These are phyloP conservation scores for Gracilaria caudata DNA, from an alignment of 23 red algal species.

Conservation along the genomic window DNA sequence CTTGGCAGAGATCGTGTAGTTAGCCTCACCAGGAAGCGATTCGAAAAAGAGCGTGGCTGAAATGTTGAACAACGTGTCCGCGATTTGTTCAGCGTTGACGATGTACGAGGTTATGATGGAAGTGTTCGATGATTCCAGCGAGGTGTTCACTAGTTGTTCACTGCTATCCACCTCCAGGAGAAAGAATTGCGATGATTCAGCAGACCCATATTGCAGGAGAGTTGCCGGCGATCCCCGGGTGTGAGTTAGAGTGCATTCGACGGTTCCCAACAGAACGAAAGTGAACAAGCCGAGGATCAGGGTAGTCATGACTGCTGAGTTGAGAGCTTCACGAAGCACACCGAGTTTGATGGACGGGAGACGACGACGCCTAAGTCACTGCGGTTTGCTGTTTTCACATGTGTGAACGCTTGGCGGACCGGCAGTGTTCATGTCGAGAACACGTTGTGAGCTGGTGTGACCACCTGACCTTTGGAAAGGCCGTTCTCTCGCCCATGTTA, in stretches of 20 bases:
- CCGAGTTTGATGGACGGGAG: background rate
- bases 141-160: background rate
- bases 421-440: too few species aligned
- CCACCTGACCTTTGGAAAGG: too few species aligned
- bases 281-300: background rate
- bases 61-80: slow-evolving; percentile 24
- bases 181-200: background rate
- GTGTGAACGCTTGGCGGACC: too few species aligned
- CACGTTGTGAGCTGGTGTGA: too few species aligned
- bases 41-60: slow-evolving; percentile 14
- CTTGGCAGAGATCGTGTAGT: background rate
- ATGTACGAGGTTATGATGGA: background rate
- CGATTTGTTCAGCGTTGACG: background rate
- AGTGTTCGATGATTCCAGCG: background rate
- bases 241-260: background rate
- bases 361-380: too few species aligned
- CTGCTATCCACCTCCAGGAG: background rate
- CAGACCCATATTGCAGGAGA: slow-evolving; percentile 19
- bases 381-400: too few species aligned
- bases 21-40: background rate
- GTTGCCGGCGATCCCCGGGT: background rate
- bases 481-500: too few species aligned
- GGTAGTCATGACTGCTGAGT: background rate
- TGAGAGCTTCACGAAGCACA: background rate
- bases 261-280: background rate